Evolutionary conservation across 78 protist genomes (phyloP).

Genomic region (Speleostelium caveatum): DNA sequence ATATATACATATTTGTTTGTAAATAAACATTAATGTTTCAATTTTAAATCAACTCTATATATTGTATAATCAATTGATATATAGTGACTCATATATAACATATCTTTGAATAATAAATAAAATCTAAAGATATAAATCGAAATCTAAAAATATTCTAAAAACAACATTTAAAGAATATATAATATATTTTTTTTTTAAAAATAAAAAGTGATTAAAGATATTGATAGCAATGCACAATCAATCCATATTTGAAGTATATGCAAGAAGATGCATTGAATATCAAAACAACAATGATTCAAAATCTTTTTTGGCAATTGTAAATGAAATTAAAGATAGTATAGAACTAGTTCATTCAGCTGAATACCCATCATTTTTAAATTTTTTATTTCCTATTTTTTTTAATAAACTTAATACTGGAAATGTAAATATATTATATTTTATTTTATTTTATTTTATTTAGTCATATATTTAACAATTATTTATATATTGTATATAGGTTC

Average conservation of each 20-base stretch:
- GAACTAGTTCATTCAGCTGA: constrained; percentile 45
- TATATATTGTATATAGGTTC: constrained; percentile 5
- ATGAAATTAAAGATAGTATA: constrained; percentile 66
- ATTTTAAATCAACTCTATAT: too few relatives aligned
- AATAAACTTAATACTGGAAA: constrained; percentile 27
- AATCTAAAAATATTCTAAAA: too few relatives aligned
- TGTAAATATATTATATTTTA: constrained; percentile 12
- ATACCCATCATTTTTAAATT: constrained; percentile 31
- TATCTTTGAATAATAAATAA: too few relatives aligned
- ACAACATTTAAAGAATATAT: too few relatives aligned
- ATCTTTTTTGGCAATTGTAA: constrained; percentile 14
- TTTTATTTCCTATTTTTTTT: constrained; percentile 47
- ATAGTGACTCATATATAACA: too few relatives aligned
- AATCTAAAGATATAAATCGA: too few relatives aligned
- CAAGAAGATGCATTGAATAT: constrained; percentile 25
- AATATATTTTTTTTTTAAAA: too few relatives aligned
- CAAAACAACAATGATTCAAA: background rate
- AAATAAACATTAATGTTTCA: too few relatives aligned
- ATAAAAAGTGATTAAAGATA: too few relatives aligned
- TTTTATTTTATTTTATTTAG: background rate
- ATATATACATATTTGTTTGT: too few relatives aligned
- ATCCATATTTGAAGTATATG: constrained; percentile 42
- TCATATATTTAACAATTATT: background rate
- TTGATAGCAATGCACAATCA: background rate
- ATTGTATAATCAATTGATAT: too few relatives aligned